Percentiles rank a stretch among this genome's conserved stretches.
phyloP scores from a whole-genome alignment of 2,329 filamentous ascomycete species.

The Cytospora piceae region DNA sequence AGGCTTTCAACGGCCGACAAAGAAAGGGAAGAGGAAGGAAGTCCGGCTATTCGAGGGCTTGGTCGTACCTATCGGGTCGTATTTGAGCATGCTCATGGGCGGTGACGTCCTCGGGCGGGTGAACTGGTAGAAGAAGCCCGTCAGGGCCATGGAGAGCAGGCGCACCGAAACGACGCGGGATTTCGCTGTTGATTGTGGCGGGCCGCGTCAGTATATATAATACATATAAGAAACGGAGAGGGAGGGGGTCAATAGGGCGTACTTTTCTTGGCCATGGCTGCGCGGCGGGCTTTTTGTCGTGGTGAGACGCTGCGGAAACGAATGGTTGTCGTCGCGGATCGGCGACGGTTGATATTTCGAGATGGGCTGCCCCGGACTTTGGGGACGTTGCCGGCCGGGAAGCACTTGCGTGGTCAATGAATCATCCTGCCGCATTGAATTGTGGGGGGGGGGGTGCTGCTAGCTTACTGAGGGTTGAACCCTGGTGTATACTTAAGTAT shows the following conservation, averaged over 20 bases:
- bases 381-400: neutral
- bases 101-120: constrained; percentile 77
- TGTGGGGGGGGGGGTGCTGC: neutral
- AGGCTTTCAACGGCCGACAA: neutral
- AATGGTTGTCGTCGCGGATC: constrained; percentile 1
- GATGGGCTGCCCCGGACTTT: neutral
- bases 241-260: neutral
- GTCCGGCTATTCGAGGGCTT: neutral
- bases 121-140: constrained; percentile 94
- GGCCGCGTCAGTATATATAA: constrained; percentile 2
- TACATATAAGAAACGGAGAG: neutral
- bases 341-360: constrained; percentile 1
- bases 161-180: constrained; percentile 91
- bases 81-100: constrained; percentile 97
- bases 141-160: constrained; percentile 97
- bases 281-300: neutral
- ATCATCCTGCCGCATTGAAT: too few species aligned
- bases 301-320: neutral
- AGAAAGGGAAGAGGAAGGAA: neutral
- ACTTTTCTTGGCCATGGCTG: constrained; percentile 45
- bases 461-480: neutral
- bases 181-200: constrained; percentile 63
- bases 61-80: constrained; percentile 87
- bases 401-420: neutral
- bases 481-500: neutral